Conservation (phyloP, 306 rosid species). For the Prunus salicina region DNA sequence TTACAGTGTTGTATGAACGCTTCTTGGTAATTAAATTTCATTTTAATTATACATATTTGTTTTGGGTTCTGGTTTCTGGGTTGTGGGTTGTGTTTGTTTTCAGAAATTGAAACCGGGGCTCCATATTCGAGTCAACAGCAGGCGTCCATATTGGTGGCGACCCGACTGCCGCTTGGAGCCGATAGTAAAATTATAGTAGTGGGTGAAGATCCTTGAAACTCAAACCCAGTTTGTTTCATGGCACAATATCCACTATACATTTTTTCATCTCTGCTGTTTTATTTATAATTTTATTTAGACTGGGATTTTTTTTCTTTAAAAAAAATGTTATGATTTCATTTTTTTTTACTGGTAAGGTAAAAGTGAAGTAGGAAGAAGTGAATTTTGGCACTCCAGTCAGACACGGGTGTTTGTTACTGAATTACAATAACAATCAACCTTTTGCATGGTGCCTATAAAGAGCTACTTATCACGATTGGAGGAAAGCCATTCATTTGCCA, state of each 20-base stretch:
- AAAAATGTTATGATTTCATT: background rate
- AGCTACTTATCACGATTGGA: slow-evolving; percentile 56
- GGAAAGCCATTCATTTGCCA: slow-evolving; percentile 9
- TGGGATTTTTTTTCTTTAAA: background rate
- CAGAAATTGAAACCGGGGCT: slow-evolving; percentile 29
- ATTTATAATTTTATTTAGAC: background rate
- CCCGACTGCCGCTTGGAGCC: slow-evolving; percentile 90
- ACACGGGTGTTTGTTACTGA: slow-evolving; percentile 72
- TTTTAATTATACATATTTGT: background rate
- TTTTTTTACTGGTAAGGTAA: no score
- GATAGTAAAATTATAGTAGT: slow-evolving; percentile 22
- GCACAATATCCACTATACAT: slow-evolving; percentile 42
- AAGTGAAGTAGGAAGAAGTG: no score
- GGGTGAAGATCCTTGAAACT: slow-evolving; percentile 66
- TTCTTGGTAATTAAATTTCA: background rate
- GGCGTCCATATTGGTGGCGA: slow-evolving; percentile 46
- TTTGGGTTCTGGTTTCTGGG: background rate
- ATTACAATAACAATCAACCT: slow-evolving; percentile 50
- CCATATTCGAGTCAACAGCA: slow-evolving; percentile 73
- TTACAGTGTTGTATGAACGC: background rate
- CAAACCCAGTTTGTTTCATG: slow-evolving; percentile 34
- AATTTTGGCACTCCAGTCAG: slow-evolving; percentile 51
- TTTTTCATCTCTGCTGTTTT: background rate
- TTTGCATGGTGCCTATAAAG: slow-evolving; percentile 52
- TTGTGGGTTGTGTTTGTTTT: background rate